These are phyloP conservation scores for Quercus tomentella DNA, from an alignment of 331 rosid genomes.

Conservation along the genomic window DNA sequence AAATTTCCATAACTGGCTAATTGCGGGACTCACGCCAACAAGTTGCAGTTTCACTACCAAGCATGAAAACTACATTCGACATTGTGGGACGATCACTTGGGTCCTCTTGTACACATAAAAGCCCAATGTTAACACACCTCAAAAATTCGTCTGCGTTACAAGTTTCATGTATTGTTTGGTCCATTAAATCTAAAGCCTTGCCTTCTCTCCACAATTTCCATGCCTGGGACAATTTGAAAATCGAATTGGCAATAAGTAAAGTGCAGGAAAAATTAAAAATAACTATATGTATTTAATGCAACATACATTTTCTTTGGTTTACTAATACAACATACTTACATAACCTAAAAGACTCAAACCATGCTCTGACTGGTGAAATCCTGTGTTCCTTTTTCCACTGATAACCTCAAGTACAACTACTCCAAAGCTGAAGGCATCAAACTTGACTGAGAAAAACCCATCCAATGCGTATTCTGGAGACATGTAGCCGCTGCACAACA, in stretches of 20 bases:
- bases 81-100: conserved; percentile 47
- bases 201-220: conserved; percentile 52
- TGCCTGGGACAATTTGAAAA: conserved; percentile 26
- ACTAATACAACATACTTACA: conserved; percentile 22
- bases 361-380: conserved; percentile 29
- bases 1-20: too few relatives aligned
- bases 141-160: conserved; percentile 31
- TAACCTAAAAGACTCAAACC: conserved; percentile 48
- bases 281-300: not conserved
- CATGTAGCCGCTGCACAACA: conserved; percentile 44
- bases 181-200: conserved; percentile 37
- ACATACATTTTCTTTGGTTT: too few relatives aligned
- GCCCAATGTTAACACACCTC: conserved; percentile 37
- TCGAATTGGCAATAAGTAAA: not conserved
- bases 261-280: not conserved
- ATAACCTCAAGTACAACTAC: conserved; percentile 54
- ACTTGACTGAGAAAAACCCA: conserved; percentile 44
- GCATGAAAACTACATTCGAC: conserved; percentile 44
- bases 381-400: conserved; percentile 53
- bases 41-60: conserved; percentile 30
- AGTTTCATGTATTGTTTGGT: conserved; percentile 19
- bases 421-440: conserved; percentile 54
- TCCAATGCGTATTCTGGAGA: conserved; percentile 54
- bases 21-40: too few relatives aligned
- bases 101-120: conserved; percentile 61